Percentiles rank a stretch among this genome's conserved stretches.
phyloP scores from a whole-genome alignment of 78 protist genomes.

The Isochrysis galbana region DNA sequence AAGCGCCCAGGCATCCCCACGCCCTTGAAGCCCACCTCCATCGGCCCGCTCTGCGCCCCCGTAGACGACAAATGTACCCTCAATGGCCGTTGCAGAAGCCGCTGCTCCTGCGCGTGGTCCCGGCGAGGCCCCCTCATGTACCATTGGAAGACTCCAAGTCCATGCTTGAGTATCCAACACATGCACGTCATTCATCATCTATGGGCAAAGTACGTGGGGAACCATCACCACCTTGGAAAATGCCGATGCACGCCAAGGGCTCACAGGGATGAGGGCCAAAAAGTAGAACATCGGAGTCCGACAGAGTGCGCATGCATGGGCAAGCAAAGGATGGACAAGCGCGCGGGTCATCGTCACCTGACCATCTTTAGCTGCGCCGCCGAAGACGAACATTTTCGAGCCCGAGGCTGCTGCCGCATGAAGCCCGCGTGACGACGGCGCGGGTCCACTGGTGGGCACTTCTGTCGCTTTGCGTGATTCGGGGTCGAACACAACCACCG shows the following conservation, averaged over 20 bases:
- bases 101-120: neutral
- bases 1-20: neutral
- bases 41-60: neutral
- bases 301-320: too few relatives aligned
- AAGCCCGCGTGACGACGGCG: neutral
- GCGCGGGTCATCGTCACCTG: too few relatives aligned
- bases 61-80: neutral
- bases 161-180: too few relatives aligned
- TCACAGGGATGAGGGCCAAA: too few relatives aligned
- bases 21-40: neutral
- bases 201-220: too few relatives aligned
- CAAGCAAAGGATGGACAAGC: too few relatives aligned
- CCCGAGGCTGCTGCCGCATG: neutral
- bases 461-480: neutral
- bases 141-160: too few relatives aligned
- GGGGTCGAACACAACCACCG: neutral
- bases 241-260: too few relatives aligned
- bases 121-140: too few relatives aligned
- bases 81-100: neutral
- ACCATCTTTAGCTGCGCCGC: constrained; percentile 13
- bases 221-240: too few relatives aligned
- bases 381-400: neutral
- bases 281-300: too few relatives aligned
- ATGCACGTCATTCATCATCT: too few relatives aligned
- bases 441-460: neutral